These are phyloP conservation scores for Sporisorium reilianum DNA, from an alignment of 1,284 basidiomycete species.

Conservation along the genomic window DNA sequence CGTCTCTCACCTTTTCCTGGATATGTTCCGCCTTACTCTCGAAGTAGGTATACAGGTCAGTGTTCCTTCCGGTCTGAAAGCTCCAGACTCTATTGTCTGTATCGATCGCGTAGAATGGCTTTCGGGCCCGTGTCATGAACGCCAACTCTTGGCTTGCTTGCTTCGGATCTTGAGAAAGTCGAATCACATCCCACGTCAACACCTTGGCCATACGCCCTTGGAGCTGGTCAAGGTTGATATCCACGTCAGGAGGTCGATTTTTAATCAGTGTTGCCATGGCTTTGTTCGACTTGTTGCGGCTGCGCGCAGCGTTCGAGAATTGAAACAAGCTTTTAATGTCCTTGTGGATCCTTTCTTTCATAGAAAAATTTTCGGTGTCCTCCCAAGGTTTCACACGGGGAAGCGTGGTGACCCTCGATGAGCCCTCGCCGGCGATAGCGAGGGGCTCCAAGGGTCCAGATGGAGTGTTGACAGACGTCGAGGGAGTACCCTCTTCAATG, in stretches of 20 bases:
- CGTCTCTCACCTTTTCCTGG: background rate
- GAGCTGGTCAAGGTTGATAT: background rate
- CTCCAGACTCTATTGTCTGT: conserved; percentile 11
- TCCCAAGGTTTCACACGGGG: background rate
- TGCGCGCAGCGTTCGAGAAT: too few relatives aligned
- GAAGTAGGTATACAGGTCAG: conserved; percentile 3
- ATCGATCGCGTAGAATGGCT: conserved; percentile 11
- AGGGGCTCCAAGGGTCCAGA: too few relatives aligned
- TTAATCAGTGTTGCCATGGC: conserved; percentile 12
- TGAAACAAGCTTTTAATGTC: too few relatives aligned
- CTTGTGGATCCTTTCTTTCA: too few relatives aligned
- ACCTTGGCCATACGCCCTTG: background rate
- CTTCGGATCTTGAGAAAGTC: background rate
- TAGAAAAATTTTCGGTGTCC: too few relatives aligned
- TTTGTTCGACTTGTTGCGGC: too few relatives aligned
- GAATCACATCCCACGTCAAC: background rate
- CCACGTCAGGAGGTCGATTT: background rate
- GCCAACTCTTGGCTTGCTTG: conserved; percentile 10
- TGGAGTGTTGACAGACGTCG: too few relatives aligned
- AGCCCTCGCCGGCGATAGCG: background rate
- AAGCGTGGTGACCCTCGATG: background rate
- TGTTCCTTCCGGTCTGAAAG: background rate
- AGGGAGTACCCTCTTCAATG: too few relatives aligned
- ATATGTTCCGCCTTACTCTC: background rate
- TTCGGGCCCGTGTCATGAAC: conserved; percentile 1